Percentiles rank a stretch among this genome's conserved stretches.
Evolutionary conservation across 2,329 filamentous ascomycete genomes (phyloP).

Genomic region (Fusarium chuoi): DNA sequence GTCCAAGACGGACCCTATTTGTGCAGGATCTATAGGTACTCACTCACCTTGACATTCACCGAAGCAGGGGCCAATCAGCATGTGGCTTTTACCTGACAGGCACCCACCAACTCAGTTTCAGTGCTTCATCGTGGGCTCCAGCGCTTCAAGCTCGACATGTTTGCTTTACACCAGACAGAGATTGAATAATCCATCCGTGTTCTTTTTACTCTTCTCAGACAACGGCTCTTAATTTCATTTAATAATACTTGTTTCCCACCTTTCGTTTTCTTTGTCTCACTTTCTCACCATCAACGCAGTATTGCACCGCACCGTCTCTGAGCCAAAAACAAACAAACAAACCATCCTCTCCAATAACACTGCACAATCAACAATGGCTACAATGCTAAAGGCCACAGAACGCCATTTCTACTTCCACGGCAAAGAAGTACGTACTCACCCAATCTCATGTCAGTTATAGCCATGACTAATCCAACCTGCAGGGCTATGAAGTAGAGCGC

Average conservation of each 20-base stretch:
- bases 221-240: not conserved
- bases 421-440: slow-evolving; percentile 42
- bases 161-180: not conserved
- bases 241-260: no score
- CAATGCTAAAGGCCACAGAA: slow-evolving; percentile 59
- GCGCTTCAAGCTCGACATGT: not conserved
- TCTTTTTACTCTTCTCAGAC: not conserved
- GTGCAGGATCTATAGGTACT: no score
- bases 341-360: not conserved
- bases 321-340: not conserved
- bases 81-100: not conserved
- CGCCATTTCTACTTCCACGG: slow-evolving; percentile 64
- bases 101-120: slow-evolving; percentile 3
- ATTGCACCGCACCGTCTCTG: not conserved
- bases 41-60: not conserved
- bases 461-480: not conserved
- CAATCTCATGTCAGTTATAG: not conserved
- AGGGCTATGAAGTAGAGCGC: slow-evolving; percentile 54
- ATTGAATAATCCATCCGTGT: not conserved
- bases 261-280: not conserved
- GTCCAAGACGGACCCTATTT: not conserved
- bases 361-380: not conserved
- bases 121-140: slow-evolving; percentile 3
- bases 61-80: slow-evolving; percentile 17
- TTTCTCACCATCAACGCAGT: not conserved